phyloP scores from a whole-genome alignment of 2,329 filamentous ascomycete species.

The Sporothrix dimorphospora region DNA sequence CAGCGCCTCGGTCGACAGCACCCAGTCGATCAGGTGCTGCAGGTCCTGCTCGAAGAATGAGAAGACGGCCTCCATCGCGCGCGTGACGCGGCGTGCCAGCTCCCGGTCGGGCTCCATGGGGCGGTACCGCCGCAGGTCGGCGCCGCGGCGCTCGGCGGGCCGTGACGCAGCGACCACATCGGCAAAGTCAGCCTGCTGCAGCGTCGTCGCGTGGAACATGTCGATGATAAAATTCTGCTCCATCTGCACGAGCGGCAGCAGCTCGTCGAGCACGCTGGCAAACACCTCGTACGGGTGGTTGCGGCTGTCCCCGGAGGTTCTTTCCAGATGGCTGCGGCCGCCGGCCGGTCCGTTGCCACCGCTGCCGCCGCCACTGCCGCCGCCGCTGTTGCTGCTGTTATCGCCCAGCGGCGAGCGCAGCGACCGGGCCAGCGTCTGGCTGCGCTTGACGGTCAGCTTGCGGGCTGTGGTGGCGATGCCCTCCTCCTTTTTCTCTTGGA shows the following conservation, averaged over 20 bases:
- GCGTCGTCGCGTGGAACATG: conserved; percentile 91
- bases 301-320: conserved; percentile 56
- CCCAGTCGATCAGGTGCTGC: conserved; percentile 81
- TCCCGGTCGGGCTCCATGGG: conserved; percentile 87
- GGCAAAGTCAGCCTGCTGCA: conserved; percentile 79
- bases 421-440: conserved; percentile 79
- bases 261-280: conserved; percentile 75
- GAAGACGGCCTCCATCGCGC: conserved; percentile 87
- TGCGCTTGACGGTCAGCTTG: conserved; percentile 91
- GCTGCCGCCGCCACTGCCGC: not conserved
- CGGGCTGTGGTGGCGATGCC: conserved; percentile 73
- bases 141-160: conserved; percentile 70
- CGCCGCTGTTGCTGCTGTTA: conserved; percentile 30
- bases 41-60: conserved; percentile 78
- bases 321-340: not conserved
- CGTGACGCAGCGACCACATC: conserved; percentile 71
- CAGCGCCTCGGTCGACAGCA: conserved; percentile 77
- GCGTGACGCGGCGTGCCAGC: conserved; percentile 81
- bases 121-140: conserved; percentile 72
- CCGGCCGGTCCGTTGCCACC: not conserved
- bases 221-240: conserved; percentile 98
- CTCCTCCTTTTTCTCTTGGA: conserved; percentile 83
- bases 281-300: conserved; percentile 82
- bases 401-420: conserved; percentile 71
- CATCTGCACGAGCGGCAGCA: conserved; percentile 80